Evolutionary conservation across 108 stramenopile genomes (phyloP), one percentile per base, ranked within the genome.

Genomic region (Mayamaea pseudoterrestris): DNA sequence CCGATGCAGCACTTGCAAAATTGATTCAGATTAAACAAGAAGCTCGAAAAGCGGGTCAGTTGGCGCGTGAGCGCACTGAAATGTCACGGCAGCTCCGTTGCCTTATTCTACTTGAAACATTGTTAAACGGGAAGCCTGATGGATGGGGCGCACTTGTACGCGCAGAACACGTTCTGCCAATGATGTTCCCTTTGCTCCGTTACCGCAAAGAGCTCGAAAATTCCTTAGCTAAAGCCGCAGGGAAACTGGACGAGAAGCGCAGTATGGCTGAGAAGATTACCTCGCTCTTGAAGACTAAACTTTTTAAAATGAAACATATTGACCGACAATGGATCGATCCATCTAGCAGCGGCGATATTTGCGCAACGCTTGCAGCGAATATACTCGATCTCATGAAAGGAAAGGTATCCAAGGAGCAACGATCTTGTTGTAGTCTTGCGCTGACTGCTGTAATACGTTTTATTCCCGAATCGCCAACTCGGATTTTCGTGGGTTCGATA

Each of bases 11-110:
- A 1, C 63, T 90, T 13, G 88, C 83, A 0, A 69, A 74, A 32
- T 65, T 90, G 42, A 84, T 90, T 50, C 81, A 80, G 50, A 28
- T 84, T 57, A 82, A 76, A 29, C 80, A 90, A 55, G 88, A 84
- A 25, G 73, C 80, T 8, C 62, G 78, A 24, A 90, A 90, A 59
- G 83, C 78, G n/a, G 76, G 80, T 1, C 60, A 66, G 41, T 43
- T 66, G 30, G 80, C 79, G 17, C 59, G 66, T 27, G 88, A 90
- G 46, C 60, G 73, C 49, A 49, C 76, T 22, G 88, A 77, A 22
- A 29, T 79, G 9, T 44, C 67, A 9, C 79, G 81, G 47, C 66
- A 78, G 57, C 41, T 84, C n/a, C 65, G 83, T 24, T 84, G 88
- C 48, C 65, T 65, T n/a, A 24, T 59, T 46, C 68, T 90, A 20